Percentiles rank a stretch among this genome's conserved stretches.
Evolutionary conservation across 2,329 filamentous ascomycete genomes (phyloP).

Genomic region (Cryphonectria nitschkei): DNA sequence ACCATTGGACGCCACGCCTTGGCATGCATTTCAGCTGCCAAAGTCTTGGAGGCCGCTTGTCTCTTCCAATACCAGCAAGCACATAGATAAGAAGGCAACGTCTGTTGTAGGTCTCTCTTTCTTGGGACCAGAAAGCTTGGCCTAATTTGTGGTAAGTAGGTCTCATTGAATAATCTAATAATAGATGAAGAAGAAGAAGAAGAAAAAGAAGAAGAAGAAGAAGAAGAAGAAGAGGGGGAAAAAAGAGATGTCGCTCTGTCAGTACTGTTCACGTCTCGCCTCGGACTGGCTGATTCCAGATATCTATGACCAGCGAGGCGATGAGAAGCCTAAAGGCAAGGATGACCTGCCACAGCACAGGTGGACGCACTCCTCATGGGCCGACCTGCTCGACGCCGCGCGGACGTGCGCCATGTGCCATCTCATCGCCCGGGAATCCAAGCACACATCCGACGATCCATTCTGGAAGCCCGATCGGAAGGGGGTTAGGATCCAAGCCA

Average conservation of each 20-base stretch:
- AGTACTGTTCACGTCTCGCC: constrained; percentile 6
- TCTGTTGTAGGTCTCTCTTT: neutral
- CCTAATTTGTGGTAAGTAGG: neutral
- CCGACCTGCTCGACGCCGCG: neutral
- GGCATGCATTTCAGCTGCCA: neutral
- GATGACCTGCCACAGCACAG: neutral
- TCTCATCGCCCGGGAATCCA: constrained; percentile 1
- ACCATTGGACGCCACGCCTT: constrained; percentile 5
- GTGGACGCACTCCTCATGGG: constrained; percentile 2
- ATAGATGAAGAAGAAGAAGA: neutral
- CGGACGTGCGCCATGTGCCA: constrained; percentile 8
- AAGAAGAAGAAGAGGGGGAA: neutral
- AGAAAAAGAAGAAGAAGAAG: neutral
- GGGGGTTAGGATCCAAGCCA: neutral
- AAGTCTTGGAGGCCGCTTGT: neutral
- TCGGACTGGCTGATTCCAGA: constrained; percentile 8
- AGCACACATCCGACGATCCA: neutral
- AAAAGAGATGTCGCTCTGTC: neutral
- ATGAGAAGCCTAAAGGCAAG: neutral
- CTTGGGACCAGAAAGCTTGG: neutral
- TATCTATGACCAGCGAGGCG: constrained; percentile 2
- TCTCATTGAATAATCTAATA: too few relatives aligned
- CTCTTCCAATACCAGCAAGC: neutral
- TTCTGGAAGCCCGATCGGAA: neutral
- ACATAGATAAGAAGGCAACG: neutral